Conservation (phyloP, 108 stramenopile genomes). For the Licmophora abbreviata region DNA sequence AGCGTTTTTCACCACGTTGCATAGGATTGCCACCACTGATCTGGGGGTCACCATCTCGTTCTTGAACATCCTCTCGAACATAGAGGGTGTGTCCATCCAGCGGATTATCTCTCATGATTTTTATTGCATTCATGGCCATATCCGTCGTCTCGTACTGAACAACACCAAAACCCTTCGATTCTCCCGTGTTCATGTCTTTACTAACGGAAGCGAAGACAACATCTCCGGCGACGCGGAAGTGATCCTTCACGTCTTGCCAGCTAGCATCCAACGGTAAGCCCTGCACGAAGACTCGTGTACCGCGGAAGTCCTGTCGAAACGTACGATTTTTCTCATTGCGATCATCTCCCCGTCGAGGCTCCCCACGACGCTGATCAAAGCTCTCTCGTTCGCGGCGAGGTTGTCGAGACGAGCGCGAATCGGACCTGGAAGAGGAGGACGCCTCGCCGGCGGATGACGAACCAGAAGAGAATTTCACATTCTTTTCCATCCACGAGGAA, state of each 20-base stretch:
- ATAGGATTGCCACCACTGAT: constrained; percentile 11
- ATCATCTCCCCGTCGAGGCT: constrained; percentile 1
- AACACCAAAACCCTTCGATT: constrained; percentile 68
- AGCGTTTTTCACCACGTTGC: constrained; percentile 41
- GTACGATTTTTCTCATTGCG: neutral
- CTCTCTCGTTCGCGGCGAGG: no score
- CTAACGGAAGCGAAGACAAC: constrained; percentile 81
- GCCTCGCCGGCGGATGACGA: no score
- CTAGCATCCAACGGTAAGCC: constrained; percentile 48
- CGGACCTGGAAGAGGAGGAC: no score
- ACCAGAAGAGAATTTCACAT: no score
- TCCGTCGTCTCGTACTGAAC: constrained; percentile 75
- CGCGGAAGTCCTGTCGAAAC: constrained; percentile 45
- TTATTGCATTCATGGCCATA: constrained; percentile 59
- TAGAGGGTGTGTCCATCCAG: constrained; percentile 52
- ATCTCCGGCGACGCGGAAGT: constrained; percentile 59
- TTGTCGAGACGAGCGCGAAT: no score
- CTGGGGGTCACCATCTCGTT: constrained; percentile 16
- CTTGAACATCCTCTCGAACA: constrained; percentile 78
- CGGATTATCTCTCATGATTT: constrained; percentile 69
- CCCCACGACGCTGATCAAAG: neutral
- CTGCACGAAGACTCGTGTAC: constrained; percentile 76
- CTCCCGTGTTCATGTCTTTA: constrained; percentile 47
- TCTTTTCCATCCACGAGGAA: constrained; percentile 3
- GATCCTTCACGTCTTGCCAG: constrained; percentile 85